These are phyloP conservation scores for Fraxinus baroniana DNA, from an alignment of 305 asterid genomes.

Conservation along the genomic window DNA sequence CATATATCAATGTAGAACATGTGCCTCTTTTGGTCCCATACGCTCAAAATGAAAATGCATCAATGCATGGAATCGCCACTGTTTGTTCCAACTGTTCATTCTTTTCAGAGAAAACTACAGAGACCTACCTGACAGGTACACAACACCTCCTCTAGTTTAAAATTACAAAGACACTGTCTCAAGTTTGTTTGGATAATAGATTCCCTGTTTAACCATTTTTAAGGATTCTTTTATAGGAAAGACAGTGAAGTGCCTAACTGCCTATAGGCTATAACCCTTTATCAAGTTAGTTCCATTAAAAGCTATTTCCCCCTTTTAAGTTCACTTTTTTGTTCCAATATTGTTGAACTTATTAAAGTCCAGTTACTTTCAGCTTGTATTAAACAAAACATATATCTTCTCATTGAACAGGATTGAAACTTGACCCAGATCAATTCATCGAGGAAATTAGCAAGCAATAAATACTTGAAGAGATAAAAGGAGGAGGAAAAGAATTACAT, in stretches of 20 bases:
- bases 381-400: not conserved
- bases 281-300: not conserved
- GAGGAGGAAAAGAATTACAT: constrained; percentile 35
- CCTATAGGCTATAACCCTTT: not conserved
- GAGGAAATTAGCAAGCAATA: not conserved
- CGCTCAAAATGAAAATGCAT: not conserved
- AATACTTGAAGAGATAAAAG: not conserved
- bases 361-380: not conserved
- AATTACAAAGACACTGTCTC: not conserved
- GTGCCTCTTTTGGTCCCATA: not conserved
- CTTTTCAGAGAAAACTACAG: not conserved
- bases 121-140: not conserved
- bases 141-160: not conserved
- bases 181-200: too few relatives aligned
- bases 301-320: not conserved
- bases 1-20: not conserved
- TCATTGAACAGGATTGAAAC: constrained; percentile 5
- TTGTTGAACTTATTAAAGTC: not conserved
- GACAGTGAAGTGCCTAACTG: not conserved
- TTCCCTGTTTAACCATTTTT: not conserved
- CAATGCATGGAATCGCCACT: not conserved
- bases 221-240: not conserved
- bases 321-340: not conserved
- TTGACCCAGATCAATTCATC: not conserved
- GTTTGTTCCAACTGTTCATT: not conserved